Evolutionary conservation across 2,329 filamentous ascomycete species (phyloP), one percentile per base, ranked within the genome.

Genomic region (Trichophyton simii): DNA sequence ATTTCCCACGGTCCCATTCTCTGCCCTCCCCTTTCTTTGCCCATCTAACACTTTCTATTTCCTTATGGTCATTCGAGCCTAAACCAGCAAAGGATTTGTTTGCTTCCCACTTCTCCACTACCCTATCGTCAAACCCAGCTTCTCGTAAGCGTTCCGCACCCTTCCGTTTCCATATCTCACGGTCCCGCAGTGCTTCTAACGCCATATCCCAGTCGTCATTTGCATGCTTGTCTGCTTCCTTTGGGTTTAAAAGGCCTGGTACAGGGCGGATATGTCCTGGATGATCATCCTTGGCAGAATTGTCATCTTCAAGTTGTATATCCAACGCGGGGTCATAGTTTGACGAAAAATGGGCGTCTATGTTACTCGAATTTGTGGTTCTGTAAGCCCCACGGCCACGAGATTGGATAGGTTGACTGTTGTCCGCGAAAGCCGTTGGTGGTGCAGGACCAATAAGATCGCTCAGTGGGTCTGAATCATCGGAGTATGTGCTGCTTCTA

Each of bases 291-390:
- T 5, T 73, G 0, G 82, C 80, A 63, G 84, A 79, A 66, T 87
- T 87, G 58, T 72, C 68, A 8, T 74, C 71, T 44, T 75, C 71
- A 5, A 68, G 66, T 2, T 73, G 72, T 3, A 77, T 65, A 63
- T 79, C 77, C 7, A 71, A 65, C 18, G 76, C 70, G 0, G 84
- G 83, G 63, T 86, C 78, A 67, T 86, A 86, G 18, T 73, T 81
- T 0, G 83, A 77, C 0, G 87, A 85, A 72, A 96, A 97, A 59
- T 88, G 88, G 25, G 82, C 79, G 69, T 96, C 91, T 66, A 96
- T 95, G 8, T 82, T 84, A 28, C 85, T 85, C 3, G 77, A 73
- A 1, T 80, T 80, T 25, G 28, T 36, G 3, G 80, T 76, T 50
- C 70, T 76, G 44, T 83, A 78, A 13, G 83, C 83, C 42, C 90